Conservation (phyloP, 106 monocot species). For the Phalaenopsis aphrodite region DNA sequence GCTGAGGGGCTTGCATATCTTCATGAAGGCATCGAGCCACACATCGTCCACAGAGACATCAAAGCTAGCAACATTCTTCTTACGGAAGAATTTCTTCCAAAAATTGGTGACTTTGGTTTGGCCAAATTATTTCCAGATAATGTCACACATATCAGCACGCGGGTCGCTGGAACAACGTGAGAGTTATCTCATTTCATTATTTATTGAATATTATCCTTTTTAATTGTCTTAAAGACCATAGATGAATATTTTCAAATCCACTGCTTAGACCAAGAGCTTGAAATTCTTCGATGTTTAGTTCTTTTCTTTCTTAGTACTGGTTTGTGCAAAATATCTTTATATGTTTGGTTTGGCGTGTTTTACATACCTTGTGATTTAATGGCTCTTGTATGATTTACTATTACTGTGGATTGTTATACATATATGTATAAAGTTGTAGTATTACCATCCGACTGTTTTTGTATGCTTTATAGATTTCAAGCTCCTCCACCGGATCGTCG, state of each 20-base stretch:
- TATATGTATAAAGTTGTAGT: no score
- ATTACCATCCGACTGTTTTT: no score
- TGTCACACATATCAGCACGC: constrained; percentile 60
- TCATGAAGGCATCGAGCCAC: constrained; percentile 52
- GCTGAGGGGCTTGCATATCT: constrained; percentile 57
- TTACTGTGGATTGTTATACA: no score
- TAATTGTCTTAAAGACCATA: neutral
- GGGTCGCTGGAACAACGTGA: constrained; percentile 68
- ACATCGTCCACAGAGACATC: constrained; percentile 70
- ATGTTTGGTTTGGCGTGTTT: no score
- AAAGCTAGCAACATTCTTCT: constrained; percentile 78
- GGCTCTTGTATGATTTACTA: no score
- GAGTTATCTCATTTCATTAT: neutral
- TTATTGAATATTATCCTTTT: neutral
- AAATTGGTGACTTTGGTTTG: constrained; percentile 76
- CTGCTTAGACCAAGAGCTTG: no score
- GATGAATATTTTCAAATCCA: neutral
- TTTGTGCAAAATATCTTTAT: no score
- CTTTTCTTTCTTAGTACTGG: no score
- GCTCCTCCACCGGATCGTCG: no score
- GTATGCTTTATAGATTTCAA: no score
- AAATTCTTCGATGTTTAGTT: no score
- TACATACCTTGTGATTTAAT: no score
- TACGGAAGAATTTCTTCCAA: constrained; percentile 40
- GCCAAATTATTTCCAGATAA: constrained; percentile 65